A percentile compares a stretch with the other conserved stretches of the same genome.
Conservation (phyloP, 495 filamentous ascomycete species). For the Apiosordaria backusii region DNA sequence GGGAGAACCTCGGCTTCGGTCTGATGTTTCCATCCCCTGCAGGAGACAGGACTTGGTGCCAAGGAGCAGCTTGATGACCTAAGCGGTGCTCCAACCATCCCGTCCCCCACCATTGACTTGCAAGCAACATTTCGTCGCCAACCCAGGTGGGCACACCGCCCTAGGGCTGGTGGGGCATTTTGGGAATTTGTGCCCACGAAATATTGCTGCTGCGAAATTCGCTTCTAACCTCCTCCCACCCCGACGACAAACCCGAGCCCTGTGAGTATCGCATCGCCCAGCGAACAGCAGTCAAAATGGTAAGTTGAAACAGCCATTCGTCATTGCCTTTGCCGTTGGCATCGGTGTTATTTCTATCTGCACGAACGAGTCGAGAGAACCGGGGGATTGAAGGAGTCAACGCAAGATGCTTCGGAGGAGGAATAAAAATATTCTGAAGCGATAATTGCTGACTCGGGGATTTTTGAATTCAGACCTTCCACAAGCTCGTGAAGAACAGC, state of each 20-base stretch:
- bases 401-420: conserved; percentile 95
- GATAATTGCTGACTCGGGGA: conserved; percentile 96
- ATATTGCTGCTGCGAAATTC: conserved; percentile 30
- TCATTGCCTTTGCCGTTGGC: conserved; percentile 9
- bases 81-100: too few species aligned
- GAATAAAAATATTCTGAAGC: conserved; percentile 67
- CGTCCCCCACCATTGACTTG: too few species aligned
- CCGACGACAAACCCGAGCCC: conserved; percentile 33
- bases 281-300: conserved; percentile 55
- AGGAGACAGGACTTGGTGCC: background rate
- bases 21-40: background rate
- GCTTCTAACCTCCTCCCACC: conserved; percentile 12
- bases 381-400: conserved; percentile 56
- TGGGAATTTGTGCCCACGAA: conserved; percentile 35
- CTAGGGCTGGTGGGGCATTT: conserved; percentile 37
- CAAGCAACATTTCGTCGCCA: conserved; percentile 22
- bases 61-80: too few species aligned
- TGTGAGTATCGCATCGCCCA: conserved; percentile 31
- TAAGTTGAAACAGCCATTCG: conserved; percentile 42
- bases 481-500: conserved; percentile 93
- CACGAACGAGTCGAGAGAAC: background rate
- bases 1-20: conserved; percentile 23
- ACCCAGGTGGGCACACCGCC: conserved; percentile 25
- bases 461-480: conserved; percentile 68
- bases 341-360: background rate